Base-by-base conservation (phyloP, 2,329 filamentous ascomycete genomes). In the Paraphaeosphaeria minitans region DNA sequence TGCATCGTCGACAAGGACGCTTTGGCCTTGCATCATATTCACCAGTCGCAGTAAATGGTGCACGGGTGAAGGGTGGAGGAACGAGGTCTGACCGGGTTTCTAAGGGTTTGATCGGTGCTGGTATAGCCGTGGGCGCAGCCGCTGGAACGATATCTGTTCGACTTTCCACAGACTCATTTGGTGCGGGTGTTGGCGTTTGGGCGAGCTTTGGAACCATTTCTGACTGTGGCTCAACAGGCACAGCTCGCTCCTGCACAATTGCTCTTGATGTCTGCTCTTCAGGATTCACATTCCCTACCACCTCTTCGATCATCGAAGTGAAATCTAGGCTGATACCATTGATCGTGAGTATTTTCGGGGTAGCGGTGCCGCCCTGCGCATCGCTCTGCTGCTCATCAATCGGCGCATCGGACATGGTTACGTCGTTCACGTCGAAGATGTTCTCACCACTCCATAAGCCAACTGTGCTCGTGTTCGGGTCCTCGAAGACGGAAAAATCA, bases 401-500 rank as follows among this genome's bases (percentile, higher is more conserved):
- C 57, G 66, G 19, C 21, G 66, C 55, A 31, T 67, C 65, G 24
- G 62, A 27, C 61, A 69, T 64, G 47, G 73, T 57, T 5, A 64
- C 49, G 56, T 77, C 71, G 48, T 66, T 75, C 16, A 65, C 67
- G 14, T 64, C 62, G 48, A 77, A 77, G 35, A 76, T 72, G 42
- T 64, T 72, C 7, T 66, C 65, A 9, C 70, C 73, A 35, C 63
- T 69, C 75, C 75, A 77, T 35, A 76, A 35, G 1, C 73, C 73
- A 0, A 67, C 60, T 12, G 74, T 74, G 22, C 68, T 69, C 4
- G 74, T 76, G 27, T 63, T 69, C 12, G 75, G 74, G 39, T 78
- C 75, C 48, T 78, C 75, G 57, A 76, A 78, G 12, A 78, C 59
- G 16, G 71, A 66, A 37, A 78, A 78, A 2, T 67, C 68, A 24